Conservation (phyloP, 2,329 filamentous ascomycete species). For the Aureobasidium lini region DNA sequence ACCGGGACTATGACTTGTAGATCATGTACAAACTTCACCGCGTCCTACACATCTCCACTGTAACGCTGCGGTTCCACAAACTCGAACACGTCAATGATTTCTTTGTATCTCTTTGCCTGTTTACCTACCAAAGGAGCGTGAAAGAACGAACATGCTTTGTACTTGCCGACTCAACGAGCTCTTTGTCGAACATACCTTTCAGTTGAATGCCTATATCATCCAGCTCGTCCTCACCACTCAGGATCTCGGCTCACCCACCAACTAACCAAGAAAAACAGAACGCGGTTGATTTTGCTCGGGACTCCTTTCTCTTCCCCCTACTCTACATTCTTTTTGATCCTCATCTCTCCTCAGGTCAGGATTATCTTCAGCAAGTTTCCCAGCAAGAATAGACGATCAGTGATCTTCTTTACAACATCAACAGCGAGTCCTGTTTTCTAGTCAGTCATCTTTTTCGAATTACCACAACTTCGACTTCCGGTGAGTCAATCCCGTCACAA, state of each 20-base stretch:
- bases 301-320: background rate
- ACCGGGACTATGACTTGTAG: too few species aligned
- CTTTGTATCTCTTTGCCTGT: background rate
- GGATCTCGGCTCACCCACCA: background rate
- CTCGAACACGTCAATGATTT: background rate
- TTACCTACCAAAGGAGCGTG: background rate
- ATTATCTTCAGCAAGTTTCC: background rate
- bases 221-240: background rate
- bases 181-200: background rate
- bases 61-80: background rate
- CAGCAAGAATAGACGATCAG: background rate
- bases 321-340: background rate
- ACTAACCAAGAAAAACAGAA: background rate
- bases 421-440: too few species aligned
- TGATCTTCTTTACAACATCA: background rate
- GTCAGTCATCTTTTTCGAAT: background rate
- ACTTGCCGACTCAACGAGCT: background rate
- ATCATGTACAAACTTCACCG: too few species aligned
- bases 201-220: background rate
- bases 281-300: background rate
- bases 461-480: background rate
- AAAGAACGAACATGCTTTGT: background rate
- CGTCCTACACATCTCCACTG: too few species aligned
- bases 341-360: background rate
- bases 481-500: background rate